phyloP scores from a whole-genome alignment of 495 filamentous ascomycete species.

The Tricharina praecox region DNA sequence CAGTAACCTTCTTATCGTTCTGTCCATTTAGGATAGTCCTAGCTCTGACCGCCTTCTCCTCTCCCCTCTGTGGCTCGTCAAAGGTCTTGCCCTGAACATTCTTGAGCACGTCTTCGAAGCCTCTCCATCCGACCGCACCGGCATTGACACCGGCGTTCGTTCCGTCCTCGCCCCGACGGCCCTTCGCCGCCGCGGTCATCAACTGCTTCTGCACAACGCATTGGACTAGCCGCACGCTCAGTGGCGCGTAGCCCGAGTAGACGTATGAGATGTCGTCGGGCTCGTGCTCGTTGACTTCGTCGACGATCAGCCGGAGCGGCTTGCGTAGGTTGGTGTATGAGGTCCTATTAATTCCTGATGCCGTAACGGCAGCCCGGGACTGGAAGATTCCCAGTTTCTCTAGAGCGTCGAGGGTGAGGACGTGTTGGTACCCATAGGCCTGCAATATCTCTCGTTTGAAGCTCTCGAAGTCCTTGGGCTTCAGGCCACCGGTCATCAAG shows the following conservation, averaged over 20 bases:
- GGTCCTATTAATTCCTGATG: slow-evolving; percentile 43
- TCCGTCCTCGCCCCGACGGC: slow-evolving; percentile 20
- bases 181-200: slow-evolving; percentile 41
- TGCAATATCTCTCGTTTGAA: slow-evolving; percentile 79
- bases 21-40: slow-evolving; percentile 61
- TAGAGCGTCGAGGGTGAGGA: slow-evolving; percentile 73
- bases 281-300: slow-evolving; percentile 94
- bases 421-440: slow-evolving; percentile 85
- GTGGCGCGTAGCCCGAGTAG: slow-evolving; percentile 89
- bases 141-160: slow-evolving; percentile 26
- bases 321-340: slow-evolving; percentile 82
- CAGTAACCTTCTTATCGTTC: slow-evolving; percentile 60
- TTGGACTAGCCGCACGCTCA: slow-evolving; percentile 88
- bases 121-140: slow-evolving; percentile 66
- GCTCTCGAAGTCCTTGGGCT: slow-evolving; percentile 66
- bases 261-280: slow-evolving; percentile 93
- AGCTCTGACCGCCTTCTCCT: slow-evolving; percentile 85
- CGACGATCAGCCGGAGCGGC: slow-evolving; percentile 71
- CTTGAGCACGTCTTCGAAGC: slow-evolving; percentile 78
- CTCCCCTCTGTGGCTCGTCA: slow-evolving; percentile 80
- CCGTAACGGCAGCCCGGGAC: slow-evolving; percentile 42
- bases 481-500: slow-evolving; percentile 72
- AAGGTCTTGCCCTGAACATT: slow-evolving; percentile 73
- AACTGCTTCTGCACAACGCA: slow-evolving; percentile 67
- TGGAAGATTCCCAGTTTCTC: slow-evolving; percentile 79